Base-by-base conservation (phyloP, 176 grass and related monocot genomes). In the Poa pratensis region DNA sequence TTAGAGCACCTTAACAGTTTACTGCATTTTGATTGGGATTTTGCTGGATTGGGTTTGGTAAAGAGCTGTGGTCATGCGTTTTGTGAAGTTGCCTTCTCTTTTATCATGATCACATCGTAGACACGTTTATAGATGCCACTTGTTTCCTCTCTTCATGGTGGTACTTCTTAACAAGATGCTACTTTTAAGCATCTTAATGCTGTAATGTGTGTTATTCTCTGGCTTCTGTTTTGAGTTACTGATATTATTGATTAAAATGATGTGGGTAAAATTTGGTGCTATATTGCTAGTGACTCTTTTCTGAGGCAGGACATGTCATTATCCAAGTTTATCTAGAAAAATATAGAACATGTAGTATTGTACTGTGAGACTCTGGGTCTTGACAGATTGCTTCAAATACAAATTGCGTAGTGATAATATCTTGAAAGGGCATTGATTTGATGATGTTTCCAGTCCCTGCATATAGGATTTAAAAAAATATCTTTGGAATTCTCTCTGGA, bases 101-200 rank as follows among this genome's bases (percentile, higher is more conserved):
- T 71, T 24, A 60, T 24, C 22, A 24, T 30, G 22, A 45, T 58
- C 27, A 17, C 1, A 60, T 62, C 10, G 49, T 54, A 53, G 17
- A 17, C 12, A 6, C 9, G 8, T 70, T 71, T 82, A 53, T 83
- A 58, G 67, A 83, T 73, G 40, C 68, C 55, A 79, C 63, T 75
- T 83, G 75, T 68, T 22, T 79, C 55, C 60, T 74, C 37, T 67
- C 43, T 90, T 63, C 5, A 28, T 83, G 12, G 32, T 71, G 13
- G 18, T 24, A 80, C 4, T 17, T 68, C 76, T 75, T 87, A 24
- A 23, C 48, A 9, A 19, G 61, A 24, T 61, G 8, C 4, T 37
- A 80, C 1, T 16, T 80, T 67, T 43, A 76, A 69, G 60, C 80
- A 62, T 79, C 81, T 75, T 87, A 23, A 24, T 67, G 11, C 5